Base-by-base conservation (phyloP, 2,329 filamentous ascomycete genomes). In the Penicillium verrucosum region DNA sequence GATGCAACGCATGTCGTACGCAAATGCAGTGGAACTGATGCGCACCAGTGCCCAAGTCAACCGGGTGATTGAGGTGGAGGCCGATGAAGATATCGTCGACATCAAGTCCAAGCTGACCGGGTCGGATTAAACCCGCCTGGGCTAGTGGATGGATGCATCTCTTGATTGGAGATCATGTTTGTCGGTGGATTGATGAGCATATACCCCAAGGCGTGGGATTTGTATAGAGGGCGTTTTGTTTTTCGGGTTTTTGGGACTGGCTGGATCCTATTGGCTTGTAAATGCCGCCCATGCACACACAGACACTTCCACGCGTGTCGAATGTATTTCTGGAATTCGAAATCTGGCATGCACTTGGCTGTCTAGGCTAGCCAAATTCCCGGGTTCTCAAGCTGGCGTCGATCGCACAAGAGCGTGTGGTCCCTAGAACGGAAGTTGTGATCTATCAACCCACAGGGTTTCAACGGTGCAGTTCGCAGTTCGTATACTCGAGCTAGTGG, bases 11-110 rank as follows among this genome's bases (percentile, higher is more conserved):
- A 97, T 97, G 94, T 80, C 94, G 71, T 99, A 97, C 73, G 94
- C 94, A 30, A 89, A 92, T 38, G 94, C 94, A 42, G 96, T 97
- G 77, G 94, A 99, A 78, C 77, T 97, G 73, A 92, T 97, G 88
- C 86, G 92, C 62, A 96, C 90, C 70, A 95, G 90, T 53, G 90
- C 90, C 57, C 92, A 97, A 78, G 92, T 92, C n/a, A 88, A 89
- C 52, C 85, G 85, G 65, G 88, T 97, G 27, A 84, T 99, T 60
- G 93, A 97, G 74, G 85, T 97, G 47, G 85, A 89, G 65, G 86
- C 84, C 21, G 82, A 84, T 4, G 91, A 96, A 53, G 93, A 97
- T 53, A 71, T 97, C 65, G 86, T 89, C 63, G 86, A 88, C n/a
- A 86, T 97, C 60, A 89, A 92, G 56, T 78, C 83, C 63, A 88